Percentiles rank a stretch among this genome's conserved stretches.
phyloP scores from a whole-genome alignment of 768 basidiomycete species.

The Termitomyces sp. region DNA sequence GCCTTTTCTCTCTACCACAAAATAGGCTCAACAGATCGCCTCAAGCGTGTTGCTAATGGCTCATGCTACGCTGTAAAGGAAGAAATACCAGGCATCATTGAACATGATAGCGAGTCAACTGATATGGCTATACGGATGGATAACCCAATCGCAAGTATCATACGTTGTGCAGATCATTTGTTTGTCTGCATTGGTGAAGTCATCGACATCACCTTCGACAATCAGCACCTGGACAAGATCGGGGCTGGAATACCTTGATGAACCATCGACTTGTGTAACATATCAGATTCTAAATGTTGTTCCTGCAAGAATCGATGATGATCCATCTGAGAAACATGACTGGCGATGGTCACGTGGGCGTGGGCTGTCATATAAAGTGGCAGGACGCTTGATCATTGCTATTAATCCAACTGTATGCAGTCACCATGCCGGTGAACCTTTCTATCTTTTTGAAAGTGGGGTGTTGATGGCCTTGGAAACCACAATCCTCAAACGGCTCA shows the following conservation, averaged over 20 bases:
- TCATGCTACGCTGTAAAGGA: not conserved
- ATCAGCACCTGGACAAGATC: not conserved
- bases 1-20: not conserved
- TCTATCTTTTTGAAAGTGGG: not conserved
- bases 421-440: not conserved
- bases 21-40: not conserved
- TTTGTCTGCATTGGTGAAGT: conserved; percentile 1
- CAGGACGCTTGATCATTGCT: not conserved
- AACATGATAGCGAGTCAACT: not conserved
- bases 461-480: not conserved
- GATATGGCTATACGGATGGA: not conserved
- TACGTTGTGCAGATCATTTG: not conserved
- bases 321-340: not conserved
- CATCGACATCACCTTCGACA: not conserved
- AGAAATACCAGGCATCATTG: not conserved
- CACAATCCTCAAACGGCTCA: not conserved
- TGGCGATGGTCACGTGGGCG: not conserved
- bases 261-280: not conserved
- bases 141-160: not conserved
- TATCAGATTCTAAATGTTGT: not conserved
- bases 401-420: not conserved
- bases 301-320: not conserved
- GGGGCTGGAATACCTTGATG: not conserved
- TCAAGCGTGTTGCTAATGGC: not conserved
- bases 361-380: not conserved